Percentiles rank a stretch among this genome's conserved stretches.
These are phyloP conservation scores for Torulaspora indica DNA, from an alignment of 805 yeast species.

Conservation along the genomic window DNA sequence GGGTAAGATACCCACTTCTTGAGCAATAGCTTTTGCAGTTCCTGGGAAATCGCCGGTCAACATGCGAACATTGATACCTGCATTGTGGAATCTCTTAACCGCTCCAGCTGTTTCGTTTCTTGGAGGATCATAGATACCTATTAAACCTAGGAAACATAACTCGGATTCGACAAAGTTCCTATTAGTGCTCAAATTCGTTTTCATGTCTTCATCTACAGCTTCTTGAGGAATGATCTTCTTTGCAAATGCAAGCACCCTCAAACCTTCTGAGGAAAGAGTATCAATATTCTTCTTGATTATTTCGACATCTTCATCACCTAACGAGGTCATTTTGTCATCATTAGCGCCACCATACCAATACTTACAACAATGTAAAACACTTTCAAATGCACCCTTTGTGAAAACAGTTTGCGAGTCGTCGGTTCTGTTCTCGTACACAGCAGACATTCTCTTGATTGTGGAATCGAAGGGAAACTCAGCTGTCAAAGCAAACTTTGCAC, in stretches of 20 bases:
- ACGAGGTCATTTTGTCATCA: constrained; percentile 40
- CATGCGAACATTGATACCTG: constrained; percentile 98
- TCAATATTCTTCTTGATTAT: constrained; percentile 54
- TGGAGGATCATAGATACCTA: constrained; percentile 98
- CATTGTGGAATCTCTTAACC: constrained; percentile 69
- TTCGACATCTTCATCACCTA: constrained; percentile 48
- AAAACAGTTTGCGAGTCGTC: constrained; percentile 51
- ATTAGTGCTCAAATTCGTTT: constrained; percentile 24
- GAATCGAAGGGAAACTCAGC: constrained; percentile 86
- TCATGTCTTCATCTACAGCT: constrained; percentile 33
- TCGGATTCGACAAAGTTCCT: constrained; percentile 47
- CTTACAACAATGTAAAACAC: constrained; percentile 57
- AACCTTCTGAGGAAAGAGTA: constrained; percentile 70
- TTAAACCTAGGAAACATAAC: constrained; percentile 72
- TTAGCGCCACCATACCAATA: constrained; percentile 52
- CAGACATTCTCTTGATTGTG: constrained; percentile 82
- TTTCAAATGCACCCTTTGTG: constrained; percentile 89
- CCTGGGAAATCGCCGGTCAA: constrained; percentile 91
- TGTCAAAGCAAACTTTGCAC: constrained; percentile 43
- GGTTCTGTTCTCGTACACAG: constrained; percentile 54
- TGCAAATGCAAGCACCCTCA: constrained; percentile 82
- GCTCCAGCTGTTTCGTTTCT: constrained; percentile 77
- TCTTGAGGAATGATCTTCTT: constrained; percentile 35
- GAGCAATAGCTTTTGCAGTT: constrained; percentile 81
- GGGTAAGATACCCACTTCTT: constrained; percentile 82